Base-by-base conservation (phyloP, 805 yeast species). In the Cyberlindnera maritima region DNA sequence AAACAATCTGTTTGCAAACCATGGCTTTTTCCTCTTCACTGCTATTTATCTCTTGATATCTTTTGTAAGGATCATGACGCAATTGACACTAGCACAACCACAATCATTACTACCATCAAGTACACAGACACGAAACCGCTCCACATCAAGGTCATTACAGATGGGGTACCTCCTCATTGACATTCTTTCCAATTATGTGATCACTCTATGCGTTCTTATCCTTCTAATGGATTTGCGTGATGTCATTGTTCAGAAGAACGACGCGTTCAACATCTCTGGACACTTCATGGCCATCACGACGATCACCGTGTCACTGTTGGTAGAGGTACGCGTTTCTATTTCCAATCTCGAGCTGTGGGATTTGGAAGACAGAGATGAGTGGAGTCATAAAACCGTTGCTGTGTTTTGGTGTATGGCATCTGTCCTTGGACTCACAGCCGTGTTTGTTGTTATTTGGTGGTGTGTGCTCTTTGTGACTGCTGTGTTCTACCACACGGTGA, bases 1-100 rank as follows among this genome's bases (percentile, higher is more conserved):
- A 31, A 57, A 58, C 39, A 13, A 34, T 9, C 3, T 57, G 6
- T 56, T 56, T 44, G 59, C 55, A 2, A 46, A 55, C 10, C 44
- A 55, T 36, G 57, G 58, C 1, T 49, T 50, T 36, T 20, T 36
- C 2, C 19, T 55, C 8, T 55, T 45, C 38, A 46, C 48, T 4
- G 31, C 43, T 1, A 17, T 54, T 2, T 57, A 44, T 29, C 13
- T 49, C 1, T n/a, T 52, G 37, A 25, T 47, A 10, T 33, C 44
- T 8, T 38, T 43, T 14, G 29, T 39, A 7, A 23, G 39, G 10
- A 32, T 46, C 12, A 20, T 46, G 44, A 39, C 39, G 12, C 43
- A 40, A 1, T 37, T 48, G 26, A 31, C 46, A 12, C 20, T 23
- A 4, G 26, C 46, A 18, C 45, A 36, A 25, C 41, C 48, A 19